phyloP scores from a whole-genome alignment of 352 stramenopile species.

The Albugo candida region DNA sequence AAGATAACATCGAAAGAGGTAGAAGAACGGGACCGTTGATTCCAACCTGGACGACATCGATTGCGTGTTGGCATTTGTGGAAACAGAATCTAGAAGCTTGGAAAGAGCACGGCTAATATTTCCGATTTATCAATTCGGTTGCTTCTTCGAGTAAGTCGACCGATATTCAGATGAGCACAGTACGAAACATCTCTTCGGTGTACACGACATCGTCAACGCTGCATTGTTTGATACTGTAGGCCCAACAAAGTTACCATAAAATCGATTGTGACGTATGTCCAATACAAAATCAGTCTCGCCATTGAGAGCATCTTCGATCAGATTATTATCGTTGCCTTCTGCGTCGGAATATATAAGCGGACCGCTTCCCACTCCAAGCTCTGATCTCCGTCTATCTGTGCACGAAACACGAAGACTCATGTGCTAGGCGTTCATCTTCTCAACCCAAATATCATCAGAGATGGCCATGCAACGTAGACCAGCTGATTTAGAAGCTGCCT shows the following conservation, averaged over 20 bases:
- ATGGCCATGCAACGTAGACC: slow-evolving; percentile 97
- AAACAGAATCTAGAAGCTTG: slow-evolving; percentile 83
- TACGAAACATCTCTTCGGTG: slow-evolving; percentile 94
- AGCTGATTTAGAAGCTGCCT: slow-evolving; percentile 90
- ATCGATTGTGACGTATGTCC: slow-evolving; percentile 79
- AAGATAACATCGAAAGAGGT: slow-evolving; percentile 94
- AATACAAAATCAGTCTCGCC: slow-evolving; percentile 79
- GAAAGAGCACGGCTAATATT: slow-evolving; percentile 95
- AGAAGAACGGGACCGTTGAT: slow-evolving; percentile 96
- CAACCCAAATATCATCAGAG: slow-evolving; percentile 89
- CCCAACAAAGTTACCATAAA: slow-evolving; percentile 92
- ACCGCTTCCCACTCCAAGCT: slow-evolving; percentile 48
- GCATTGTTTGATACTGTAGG: slow-evolving; percentile 82
- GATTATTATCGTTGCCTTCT: slow-evolving; percentile 68
- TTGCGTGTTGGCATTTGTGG: slow-evolving; percentile 92
- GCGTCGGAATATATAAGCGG: slow-evolving; percentile 82
- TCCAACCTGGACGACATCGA: slow-evolving; percentile 91
- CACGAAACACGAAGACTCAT: slow-evolving; percentile 77
- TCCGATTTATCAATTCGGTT: slow-evolving; percentile 89
- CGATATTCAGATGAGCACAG: slow-evolving; percentile 81
- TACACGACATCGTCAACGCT: slow-evolving; percentile 78
- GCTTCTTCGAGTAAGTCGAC: slow-evolving; percentile 92
- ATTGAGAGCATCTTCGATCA: slow-evolving; percentile 82
- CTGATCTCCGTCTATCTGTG: slow-evolving; percentile 76
- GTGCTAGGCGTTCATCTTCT: slow-evolving; percentile 81